Base-by-base conservation (phyloP, 371 early-diverging fungal species). In the Mucor racemosus region DNA sequence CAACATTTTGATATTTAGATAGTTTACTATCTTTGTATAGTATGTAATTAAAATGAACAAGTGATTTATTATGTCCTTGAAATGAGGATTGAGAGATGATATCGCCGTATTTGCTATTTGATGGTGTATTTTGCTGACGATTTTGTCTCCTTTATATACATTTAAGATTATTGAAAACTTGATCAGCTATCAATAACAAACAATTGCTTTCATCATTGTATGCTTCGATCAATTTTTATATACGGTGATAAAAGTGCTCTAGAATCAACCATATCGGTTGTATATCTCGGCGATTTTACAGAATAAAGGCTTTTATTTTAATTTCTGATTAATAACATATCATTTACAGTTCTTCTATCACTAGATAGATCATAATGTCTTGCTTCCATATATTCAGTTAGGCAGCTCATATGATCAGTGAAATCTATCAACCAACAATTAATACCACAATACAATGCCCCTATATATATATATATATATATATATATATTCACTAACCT, bases 331-430 rank as follows among this genome's bases (percentile, higher is more conserved):
- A 53, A 31, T 34, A 73, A 59, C 35, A 79, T 64, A 19, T 79
- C 74, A 42, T 70, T 72, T 0, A 79, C 71, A 5, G 79, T 79
- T 17, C 58, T 59, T 34, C 66, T 62, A 17, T 68, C 65, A 7
- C 46, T 39, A 19, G 17, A n/a, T 5, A 68, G 40, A 26, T 60
- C 8, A 44, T 64, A 58, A 0, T 67, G 14, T 48, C 65, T 62
- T 11, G 80, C 76, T n/a, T 72, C 50, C 72, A 77, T 74, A 34
- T 77, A 80, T 40, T 62, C 64, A 33, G 61, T 68, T 3, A 80
- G 56, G 19, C 80, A 80, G 19, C 80, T 80, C 80, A 80, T 80
- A 0, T 10, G 60, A 55, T 80, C 80, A 11, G 64, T 70, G 31
- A 76, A 80, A 55, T 80, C 80, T 76, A 54, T 42, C 11, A 15